Base-by-base conservation (phyloP, 2,329 filamentous ascomycete genomes). In the Phaeosphaeriaceae sp. region DNA sequence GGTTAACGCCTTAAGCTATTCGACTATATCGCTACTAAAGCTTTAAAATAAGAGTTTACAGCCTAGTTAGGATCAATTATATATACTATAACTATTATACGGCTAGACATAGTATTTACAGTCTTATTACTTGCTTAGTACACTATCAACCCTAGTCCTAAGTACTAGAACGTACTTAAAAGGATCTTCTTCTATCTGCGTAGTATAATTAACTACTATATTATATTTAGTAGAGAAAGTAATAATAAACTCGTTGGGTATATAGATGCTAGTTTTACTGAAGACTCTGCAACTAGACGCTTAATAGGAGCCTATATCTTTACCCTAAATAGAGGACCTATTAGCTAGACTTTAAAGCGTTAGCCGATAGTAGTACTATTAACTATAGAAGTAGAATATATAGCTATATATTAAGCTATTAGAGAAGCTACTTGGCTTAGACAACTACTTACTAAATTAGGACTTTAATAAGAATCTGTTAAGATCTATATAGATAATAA, bases 241-340 rank as follows among this genome's bases (percentile, higher is more conserved):
- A 23, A 33, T 34, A n/a, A n/a, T n/a, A 33, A 1, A 21, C 30
- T 64, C 1, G 40, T 28, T 28, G 60, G 63, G 9, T 68, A 50
- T 18, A 52, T 44, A 0, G 58, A 69, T 34, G 40, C 54, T 8
- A 42, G 66, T 43, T 68, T 37, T 44, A 61, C 52, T 6, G 36
- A n/a, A n/a, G 49, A 9, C 36, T 17, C 23, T 18, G 28, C 32
- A 48, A 26, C 46, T n/a, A 12, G 58, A 34, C 53, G 50, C 39
- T 67, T 51, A 3, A 63, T 54, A 3, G 28, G 50, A 1, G 61
- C 63, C 33, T 67, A 55, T 35, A 6, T 64, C 1, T 61, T 66
- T 42, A 59, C 41, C 21, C 39, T 63, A 4, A 50, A 48, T 1
- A 58, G 56, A 17, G 54, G 45, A 21, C 38, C 58, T 13, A 61